Percentiles rank a stretch among this genome's conserved stretches.
Conservation (phyloP, 1,284 basidiomycete genomes). For the Paramarasmius palmivorus region DNA sequence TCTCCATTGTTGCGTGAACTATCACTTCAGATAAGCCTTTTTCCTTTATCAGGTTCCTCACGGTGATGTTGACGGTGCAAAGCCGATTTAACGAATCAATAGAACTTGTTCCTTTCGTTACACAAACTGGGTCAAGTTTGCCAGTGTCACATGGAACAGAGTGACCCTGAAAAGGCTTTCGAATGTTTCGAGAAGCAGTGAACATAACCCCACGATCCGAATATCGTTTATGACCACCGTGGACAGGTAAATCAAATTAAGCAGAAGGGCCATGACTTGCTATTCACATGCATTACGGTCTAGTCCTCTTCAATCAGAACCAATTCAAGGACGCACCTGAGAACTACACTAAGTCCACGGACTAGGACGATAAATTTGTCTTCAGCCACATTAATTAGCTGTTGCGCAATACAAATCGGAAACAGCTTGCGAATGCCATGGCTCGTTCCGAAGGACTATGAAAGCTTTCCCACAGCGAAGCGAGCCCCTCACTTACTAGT, state of each 20-base stretch:
- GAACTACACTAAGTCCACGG: constrained; percentile 17
- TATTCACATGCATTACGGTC: neutral
- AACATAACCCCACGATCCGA: constrained; percentile 85
- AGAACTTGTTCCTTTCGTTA: constrained; percentile 72
- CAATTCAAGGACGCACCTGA: constrained; percentile 55
- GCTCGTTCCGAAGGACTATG: constrained; percentile 84
- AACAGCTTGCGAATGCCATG: constrained; percentile 78
- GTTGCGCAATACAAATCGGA: constrained; percentile 96
- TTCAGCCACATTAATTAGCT: constrained; percentile 88
- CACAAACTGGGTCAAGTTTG: constrained; percentile 97
- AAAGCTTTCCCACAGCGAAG: constrained; percentile 80
- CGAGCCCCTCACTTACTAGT: constrained; percentile 94
- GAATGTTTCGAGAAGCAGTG: constrained; percentile 86
- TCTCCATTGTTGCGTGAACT: neutral
- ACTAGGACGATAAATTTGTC: constrained; percentile 15
- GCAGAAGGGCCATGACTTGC: neutral
- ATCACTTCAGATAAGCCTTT: too few relatives aligned
- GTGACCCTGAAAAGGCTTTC: constrained; percentile 80
- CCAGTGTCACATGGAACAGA: constrained; percentile 97
- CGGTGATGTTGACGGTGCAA: constrained; percentile 89
- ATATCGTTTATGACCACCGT: constrained; percentile 99
- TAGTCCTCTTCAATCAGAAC: constrained; percentile 95
- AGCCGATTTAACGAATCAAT: constrained; percentile 78
- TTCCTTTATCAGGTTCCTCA: constrained; percentile 91
- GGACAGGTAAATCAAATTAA: constrained; percentile 81